A percentile compares a stretch with the other conserved stretches of the same genome.
These are phyloP conservation scores for Wallacemonas sp. DNA, from an alignment of 208 protist genomes.

Conservation along the genomic window DNA sequence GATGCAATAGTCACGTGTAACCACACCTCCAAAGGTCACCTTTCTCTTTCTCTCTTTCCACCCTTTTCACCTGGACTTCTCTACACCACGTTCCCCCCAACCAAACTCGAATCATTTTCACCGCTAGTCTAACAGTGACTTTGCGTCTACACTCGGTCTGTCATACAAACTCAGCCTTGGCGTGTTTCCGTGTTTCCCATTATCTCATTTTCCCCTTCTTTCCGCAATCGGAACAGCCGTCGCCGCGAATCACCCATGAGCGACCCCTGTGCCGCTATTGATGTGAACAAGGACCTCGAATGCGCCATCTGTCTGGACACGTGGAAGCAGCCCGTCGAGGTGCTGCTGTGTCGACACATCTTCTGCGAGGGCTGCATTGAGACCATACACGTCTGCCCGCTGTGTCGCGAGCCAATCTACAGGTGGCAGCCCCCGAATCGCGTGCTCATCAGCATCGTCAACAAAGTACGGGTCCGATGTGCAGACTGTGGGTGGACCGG, in stretches of 20 bases:
- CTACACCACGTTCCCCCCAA: too few species aligned
- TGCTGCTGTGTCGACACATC: constrained; percentile 15
- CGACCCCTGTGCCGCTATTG: not conserved
- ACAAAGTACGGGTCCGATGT: constrained; percentile 54
- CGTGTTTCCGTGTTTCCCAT: not conserved
- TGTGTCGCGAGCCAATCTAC: constrained; percentile 52
- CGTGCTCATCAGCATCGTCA: constrained; percentile 62
- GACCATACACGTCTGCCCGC: constrained; percentile 41
- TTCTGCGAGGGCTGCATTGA: constrained; percentile 59
- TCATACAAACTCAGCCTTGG: too few species aligned
- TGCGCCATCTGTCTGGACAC: constrained; percentile 74
- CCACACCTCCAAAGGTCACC: too few species aligned
- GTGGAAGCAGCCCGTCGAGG: constrained; percentile 47
- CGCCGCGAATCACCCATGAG: too few species aligned
- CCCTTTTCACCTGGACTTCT: too few species aligned
- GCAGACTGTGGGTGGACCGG: constrained; percentile 60
- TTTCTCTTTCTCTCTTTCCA: too few species aligned
- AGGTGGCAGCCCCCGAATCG: constrained; percentile 44
- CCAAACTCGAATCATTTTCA: too few species aligned
- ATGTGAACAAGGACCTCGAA: constrained; percentile 44
- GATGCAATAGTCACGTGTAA: too few species aligned
- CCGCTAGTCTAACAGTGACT: too few species aligned
- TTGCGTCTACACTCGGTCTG: too few species aligned
- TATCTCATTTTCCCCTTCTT: not conserved
- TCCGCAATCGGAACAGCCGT: too few species aligned